Percentiles rank a stretch among this genome's conserved stretches.
Evolutionary conservation across 331 rosid genomes (phyloP).

Genomic region (Acacia concinna): DNA sequence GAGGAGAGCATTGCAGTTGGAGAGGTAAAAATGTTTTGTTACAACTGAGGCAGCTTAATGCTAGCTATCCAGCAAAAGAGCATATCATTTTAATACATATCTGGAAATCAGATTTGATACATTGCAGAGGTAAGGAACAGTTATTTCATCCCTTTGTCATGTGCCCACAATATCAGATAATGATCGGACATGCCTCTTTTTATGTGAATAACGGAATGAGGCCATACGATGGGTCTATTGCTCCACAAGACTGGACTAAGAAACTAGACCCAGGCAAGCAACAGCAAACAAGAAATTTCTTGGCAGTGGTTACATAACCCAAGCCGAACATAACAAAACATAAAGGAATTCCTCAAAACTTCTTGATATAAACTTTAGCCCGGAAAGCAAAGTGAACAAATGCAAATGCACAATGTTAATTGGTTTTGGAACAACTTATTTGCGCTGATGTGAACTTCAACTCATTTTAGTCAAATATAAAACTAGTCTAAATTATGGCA

Average conservation of each 20-base stretch:
- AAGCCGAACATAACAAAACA: neutral
- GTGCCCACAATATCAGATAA: neutral
- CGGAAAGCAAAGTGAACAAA: neutral
- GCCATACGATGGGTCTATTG: neutral
- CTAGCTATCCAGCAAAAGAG: constrained; percentile 5
- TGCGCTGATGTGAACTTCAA: neutral
- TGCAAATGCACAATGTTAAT: neutral
- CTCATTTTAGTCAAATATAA: neutral
- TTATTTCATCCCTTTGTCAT: no score
- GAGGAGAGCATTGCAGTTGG: neutral
- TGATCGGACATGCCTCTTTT: neutral
- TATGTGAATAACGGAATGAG: neutral
- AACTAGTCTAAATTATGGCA: neutral
- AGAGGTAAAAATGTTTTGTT: neutral
- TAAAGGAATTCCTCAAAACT: neutral
- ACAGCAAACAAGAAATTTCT: neutral
- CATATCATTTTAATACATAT: neutral
- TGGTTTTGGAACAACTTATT: neutral
- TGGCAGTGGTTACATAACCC: neutral
- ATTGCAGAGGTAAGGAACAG: neutral
- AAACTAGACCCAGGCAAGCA: neutral
- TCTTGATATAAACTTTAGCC: neutral
- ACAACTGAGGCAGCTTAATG: neutral
- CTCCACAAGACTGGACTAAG: constrained; percentile 4
- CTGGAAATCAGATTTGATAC: neutral